Percentiles rank a stretch among this genome's conserved stretches.
phyloP scores from a whole-genome alignment of 345 rosid species.

The Rhizophora apiculata region DNA sequence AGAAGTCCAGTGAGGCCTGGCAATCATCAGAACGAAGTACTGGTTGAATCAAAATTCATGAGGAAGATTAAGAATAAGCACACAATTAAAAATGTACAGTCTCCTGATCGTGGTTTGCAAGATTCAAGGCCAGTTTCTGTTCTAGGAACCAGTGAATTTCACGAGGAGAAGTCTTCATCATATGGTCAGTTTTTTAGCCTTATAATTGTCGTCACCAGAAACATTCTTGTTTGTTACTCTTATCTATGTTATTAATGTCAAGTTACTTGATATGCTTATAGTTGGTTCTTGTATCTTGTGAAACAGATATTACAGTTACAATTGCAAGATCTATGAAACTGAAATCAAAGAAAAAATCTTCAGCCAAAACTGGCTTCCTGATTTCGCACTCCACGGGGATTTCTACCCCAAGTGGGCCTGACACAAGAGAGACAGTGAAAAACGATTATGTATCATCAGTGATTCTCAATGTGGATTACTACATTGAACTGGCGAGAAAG shows the following conservation, averaged over 20 bases:
- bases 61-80: slow-evolving; percentile 20
- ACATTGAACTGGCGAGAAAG: slow-evolving; percentile 34
- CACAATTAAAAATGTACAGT: slow-evolving; percentile 15
- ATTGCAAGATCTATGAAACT: slow-evolving; percentile 6
- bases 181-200: slow-evolving; percentile 35
- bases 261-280: no score
- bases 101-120: slow-evolving; percentile 23
- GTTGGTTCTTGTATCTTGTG: not conserved
- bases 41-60: slow-evolving; percentile 21
- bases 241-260: no score
- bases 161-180: slow-evolving; percentile 25
- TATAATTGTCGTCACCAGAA: not conserved
- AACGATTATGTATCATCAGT: slow-evolving; percentile 1
- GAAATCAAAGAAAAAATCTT: slow-evolving; percentile 15
- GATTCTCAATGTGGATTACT: slow-evolving; percentile 25
- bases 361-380: slow-evolving; percentile 8
- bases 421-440: slow-evolving; percentile 6
- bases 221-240: not conserved
- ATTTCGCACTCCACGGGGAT: not conserved
- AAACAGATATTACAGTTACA: slow-evolving; percentile 3
- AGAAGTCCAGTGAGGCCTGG: slow-evolving; percentile 24
- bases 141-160: slow-evolving; percentile 43
- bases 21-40: slow-evolving; percentile 35
- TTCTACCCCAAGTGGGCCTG: not conserved
- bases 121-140: slow-evolving; percentile 60